Percentiles rank a stretch among this genome's conserved stretches.
phyloP scores from a whole-genome alignment of 495 filamentous ascomycete genomes.

The Penicillium dipodomyicola region DNA sequence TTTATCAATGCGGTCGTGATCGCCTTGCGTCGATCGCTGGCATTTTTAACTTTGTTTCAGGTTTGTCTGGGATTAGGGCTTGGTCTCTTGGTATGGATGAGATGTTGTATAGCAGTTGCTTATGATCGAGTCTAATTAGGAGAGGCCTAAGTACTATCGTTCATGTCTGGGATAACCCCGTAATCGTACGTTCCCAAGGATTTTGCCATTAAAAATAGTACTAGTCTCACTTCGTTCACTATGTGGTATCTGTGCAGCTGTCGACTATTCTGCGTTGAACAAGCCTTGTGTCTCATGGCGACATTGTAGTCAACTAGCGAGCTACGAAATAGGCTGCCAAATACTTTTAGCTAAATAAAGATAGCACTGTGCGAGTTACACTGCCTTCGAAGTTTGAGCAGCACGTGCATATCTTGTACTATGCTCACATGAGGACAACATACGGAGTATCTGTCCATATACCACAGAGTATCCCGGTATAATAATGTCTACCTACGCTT shows the following conservation, averaged over 20 bases:
- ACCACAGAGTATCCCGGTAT: neutral
- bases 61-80: slow-evolving; percentile 9
- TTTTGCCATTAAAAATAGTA: neutral
- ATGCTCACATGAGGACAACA: neutral
- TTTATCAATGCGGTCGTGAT: slow-evolving; percentile 4
- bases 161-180: neutral
- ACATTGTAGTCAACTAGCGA: neutral
- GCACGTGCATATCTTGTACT: neutral
- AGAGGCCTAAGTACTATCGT: neutral
- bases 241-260: neutral
- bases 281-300: neutral
- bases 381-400: neutral
- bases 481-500: neutral
- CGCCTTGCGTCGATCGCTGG: slow-evolving; percentile 7
- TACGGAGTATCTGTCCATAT: too few relatives aligned
- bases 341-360: neutral
- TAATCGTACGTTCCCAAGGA: neutral
- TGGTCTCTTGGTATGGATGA: neutral
- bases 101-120: neutral
- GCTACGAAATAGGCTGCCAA: neutral
- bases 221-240: neutral
- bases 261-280: neutral
- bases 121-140: neutral
- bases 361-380: neutral
- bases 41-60: slow-evolving; percentile 10